Base-by-base conservation (phyloP, 75 land plant genomes). In the Adiantum capillusveneris region DNA sequence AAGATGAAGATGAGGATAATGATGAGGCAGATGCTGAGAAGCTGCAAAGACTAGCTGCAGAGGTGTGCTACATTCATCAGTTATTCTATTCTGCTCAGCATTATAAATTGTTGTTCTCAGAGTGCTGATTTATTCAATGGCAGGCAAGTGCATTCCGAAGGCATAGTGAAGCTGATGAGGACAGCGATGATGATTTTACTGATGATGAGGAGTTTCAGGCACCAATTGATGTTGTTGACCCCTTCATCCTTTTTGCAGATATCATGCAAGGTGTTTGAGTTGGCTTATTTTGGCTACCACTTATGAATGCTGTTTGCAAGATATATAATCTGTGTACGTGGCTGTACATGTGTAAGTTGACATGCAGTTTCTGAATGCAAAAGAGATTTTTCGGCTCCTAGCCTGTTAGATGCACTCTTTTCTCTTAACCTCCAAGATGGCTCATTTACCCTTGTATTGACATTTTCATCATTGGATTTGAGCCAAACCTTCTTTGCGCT, bases 181-280 rank as follows among this genome's bases (percentile, higher is more conserved):
- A 73, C 22, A 58, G 74, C 11, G 92, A 87, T 62, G 93, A 95
- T 65, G 84, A 84, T 37, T 79, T 68, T 34, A 79, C 84, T 56
- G 99, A 94, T 50, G 98, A 95, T 73, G 99, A 95, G 65, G 97
- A 95, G 62, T 72, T 90, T 43, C 99, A 95, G 44, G 81, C 99
- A 31, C 95, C 99, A 9, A 84, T 95, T 65, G 99, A 95, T 60
- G 82, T 78, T 22, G 82, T 95, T 41, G 99, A 95, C 59, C 82
- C 96, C 25, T 95, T 95, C 62, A 57, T 95, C 44, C 88, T 84
- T 75, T 95, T 95, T 72, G 80, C 89, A 26, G 99, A 95, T 48
- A 72, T 82, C 6, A 62, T 95, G 60, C 79, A 86, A 81, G 97
- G 99, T 94, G 66, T n/a, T n/a, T n/a, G n/a, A n/a, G n/a, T n/a